Evolutionary conservation across 2,329 filamentous ascomycete genomes (phyloP).

Genomic region (Harringtonia lauricola): DNA sequence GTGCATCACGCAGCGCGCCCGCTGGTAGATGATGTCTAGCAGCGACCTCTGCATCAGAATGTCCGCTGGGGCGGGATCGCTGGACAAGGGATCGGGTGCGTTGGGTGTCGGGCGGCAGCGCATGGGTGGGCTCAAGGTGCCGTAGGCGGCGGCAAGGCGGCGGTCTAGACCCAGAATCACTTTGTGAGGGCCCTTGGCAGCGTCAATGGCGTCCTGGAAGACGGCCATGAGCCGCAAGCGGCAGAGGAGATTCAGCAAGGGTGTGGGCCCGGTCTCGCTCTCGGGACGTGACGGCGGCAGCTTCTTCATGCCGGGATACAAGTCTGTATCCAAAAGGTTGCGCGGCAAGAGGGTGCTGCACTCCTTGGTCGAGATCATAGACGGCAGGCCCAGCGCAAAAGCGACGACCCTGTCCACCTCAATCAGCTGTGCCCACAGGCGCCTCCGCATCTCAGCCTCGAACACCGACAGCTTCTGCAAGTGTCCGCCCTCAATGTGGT

Average conservation of each 20-base stretch:
- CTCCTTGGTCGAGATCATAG: slow-evolving; percentile 33
- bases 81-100: no score
- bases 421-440: slow-evolving; percentile 34
- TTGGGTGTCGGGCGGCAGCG: slow-evolving; percentile 5
- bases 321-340: slow-evolving; percentile 39
- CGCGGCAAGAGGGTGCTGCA: slow-evolving; percentile 32
- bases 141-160: slow-evolving; percentile 10
- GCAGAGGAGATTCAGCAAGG: slow-evolving; percentile 15
- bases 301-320: slow-evolving; percentile 32
- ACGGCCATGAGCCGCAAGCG: slow-evolving; percentile 12
- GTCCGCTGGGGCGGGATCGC: slow-evolving; percentile 14
- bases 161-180: no score
- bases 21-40: slow-evolving; percentile 17
- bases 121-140: slow-evolving; percentile 9
- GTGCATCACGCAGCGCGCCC: slow-evolving; percentile 14
- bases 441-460: slow-evolving; percentile 39
- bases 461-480: slow-evolving; percentile 31
- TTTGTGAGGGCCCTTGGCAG: no score
- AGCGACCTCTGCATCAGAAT: slow-evolving; percentile 16
- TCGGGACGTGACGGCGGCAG: slow-evolving; percentile 30
- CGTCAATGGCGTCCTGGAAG: slow-evolving; percentile 13
- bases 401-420: slow-evolving; percentile 37
- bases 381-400: slow-evolving; percentile 41
- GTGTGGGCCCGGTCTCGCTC: slow-evolving; percentile 30
- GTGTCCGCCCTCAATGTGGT: slow-evolving; percentile 35